Evolutionary conservation across 805 yeast genomes (phyloP).

Genomic region (Candida sonorensis): DNA sequence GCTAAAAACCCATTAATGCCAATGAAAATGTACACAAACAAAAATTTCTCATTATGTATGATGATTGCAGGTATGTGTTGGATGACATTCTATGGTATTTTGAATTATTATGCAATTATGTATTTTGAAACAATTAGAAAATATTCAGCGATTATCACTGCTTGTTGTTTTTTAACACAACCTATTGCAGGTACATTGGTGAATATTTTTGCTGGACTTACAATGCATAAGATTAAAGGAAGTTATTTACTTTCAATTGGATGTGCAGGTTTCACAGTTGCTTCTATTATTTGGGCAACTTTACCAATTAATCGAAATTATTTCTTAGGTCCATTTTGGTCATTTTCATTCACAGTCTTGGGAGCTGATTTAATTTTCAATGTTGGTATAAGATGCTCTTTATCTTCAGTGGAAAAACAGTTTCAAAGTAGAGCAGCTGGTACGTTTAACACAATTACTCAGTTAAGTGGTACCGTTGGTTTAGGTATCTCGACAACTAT

Average conservation of each 20-base stretch:
- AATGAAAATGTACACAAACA: slow-evolving; percentile 33
- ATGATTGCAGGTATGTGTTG: slow-evolving; percentile 30
- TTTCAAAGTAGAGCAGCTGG: slow-evolving; percentile 43
- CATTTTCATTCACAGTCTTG: slow-evolving; percentile 32
- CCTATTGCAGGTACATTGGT: slow-evolving; percentile 36
- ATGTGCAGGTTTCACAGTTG: slow-evolving; percentile 27
- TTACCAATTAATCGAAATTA: slow-evolving; percentile 28
- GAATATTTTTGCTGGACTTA: slow-evolving; percentile 39
- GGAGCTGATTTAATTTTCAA: slow-evolving; percentile 44
- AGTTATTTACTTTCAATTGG: slow-evolving; percentile 30
- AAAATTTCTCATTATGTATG: slow-evolving; percentile 35
- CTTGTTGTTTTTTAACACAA: slow-evolving; percentile 38
- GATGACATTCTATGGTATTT: slow-evolving; percentile 36
- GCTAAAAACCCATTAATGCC: slow-evolving; percentile 44
- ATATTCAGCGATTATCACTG: slow-evolving; percentile 33
- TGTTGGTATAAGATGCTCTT: slow-evolving; percentile 36
- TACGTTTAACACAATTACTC: slow-evolving; percentile 37
- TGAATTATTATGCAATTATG: slow-evolving; percentile 33
- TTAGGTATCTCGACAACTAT: slow-evolving; percentile 36
- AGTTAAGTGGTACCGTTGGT: slow-evolving; percentile 35
- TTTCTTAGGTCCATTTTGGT: slow-evolving; percentile 41
- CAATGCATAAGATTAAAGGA: slow-evolving; percentile 40
- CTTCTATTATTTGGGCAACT: slow-evolving; percentile 38
- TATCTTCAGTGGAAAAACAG: slow-evolving; percentile 32
- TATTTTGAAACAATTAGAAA: slow-evolving; percentile 36